Base-by-base conservation (phyloP, 768 basidiomycete species). In the Neoboletus subvelutipes region DNA sequence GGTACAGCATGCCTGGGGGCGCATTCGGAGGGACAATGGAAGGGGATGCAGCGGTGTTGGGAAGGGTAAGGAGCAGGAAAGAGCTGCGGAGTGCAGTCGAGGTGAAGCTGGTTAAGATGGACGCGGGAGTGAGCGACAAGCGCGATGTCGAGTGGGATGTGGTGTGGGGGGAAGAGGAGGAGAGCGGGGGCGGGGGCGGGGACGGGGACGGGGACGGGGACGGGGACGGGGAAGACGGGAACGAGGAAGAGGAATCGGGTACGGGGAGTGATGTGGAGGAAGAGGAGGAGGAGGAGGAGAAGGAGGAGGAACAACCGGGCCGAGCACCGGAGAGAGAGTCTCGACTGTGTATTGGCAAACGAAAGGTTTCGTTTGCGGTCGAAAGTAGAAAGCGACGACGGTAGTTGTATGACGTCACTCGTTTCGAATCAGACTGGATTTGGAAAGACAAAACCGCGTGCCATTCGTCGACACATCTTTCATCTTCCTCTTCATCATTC, bases 1-100 rank as follows among this genome's bases (percentile, higher is more conserved):
- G 88, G 57, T 94, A 89, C 73, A 84, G 88, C 6, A 71, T 77
- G 47, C 87, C 88, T 1, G 76, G 80, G 3, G 45, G 71, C 0
- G 47, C 60, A 8, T 20, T 57, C 34, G 47, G 18, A 5, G 62
- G 61, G 29, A 29, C 60, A 59, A 18, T 43, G 55, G 57, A 68
- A 28, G 75, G 72, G 24, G 84, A 90, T 69, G 78, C 76, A 22
- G 64, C 63, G 28, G 76, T 87, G 37, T 70, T 94, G 54, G 72
- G 71, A 18, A 67, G 62, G 50, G 70, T 85, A 50, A 69, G 67
- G 45, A 77, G 82, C 20, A 77, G 86, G 60, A 90, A 87, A 70
- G 89, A 91, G 66, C 76, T 90, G 67, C 80, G 89, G 59, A 84
- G 82, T 61, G 67, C 69, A 2, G 56, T 54, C 4, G 78, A 73